Conservation (phyloP, 139 green algal genomes). For the Chlorella sp. region DNA sequence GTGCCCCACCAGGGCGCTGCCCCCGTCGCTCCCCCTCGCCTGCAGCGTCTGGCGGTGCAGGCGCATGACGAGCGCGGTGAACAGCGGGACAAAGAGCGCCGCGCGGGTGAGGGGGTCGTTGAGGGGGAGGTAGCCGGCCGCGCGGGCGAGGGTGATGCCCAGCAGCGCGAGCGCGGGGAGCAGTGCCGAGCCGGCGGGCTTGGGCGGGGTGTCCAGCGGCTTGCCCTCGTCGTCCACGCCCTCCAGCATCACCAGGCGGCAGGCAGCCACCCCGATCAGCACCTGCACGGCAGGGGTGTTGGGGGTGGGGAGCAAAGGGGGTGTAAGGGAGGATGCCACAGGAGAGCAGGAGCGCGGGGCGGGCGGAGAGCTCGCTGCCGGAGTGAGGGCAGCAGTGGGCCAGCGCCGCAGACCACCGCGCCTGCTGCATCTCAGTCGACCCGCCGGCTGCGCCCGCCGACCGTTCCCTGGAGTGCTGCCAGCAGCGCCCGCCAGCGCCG, state of each 20-base stretch:
- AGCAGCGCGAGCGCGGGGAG: constrained; percentile 21
- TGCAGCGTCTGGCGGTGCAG: constrained; percentile 32
- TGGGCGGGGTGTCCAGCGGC: constrained; percentile 1
- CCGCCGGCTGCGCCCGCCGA: too few species aligned
- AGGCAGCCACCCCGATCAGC: constrained; percentile 27
- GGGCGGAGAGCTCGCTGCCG: too few species aligned
- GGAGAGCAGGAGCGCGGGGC: too few species aligned
- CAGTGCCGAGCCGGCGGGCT: constrained; percentile 1
- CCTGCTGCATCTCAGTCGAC: too few species aligned
- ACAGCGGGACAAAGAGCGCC: constrained; percentile 27
- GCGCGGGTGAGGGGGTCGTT: constrained; percentile 29
- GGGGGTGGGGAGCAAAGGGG: too few species aligned
- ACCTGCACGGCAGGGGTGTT: too few species aligned
- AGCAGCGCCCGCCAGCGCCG: too few species aligned
- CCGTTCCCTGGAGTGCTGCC: too few species aligned
- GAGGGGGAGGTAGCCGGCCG: constrained; percentile 18
- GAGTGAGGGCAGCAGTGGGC: too few species aligned
- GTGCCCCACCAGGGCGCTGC: background rate
- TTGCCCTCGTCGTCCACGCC: constrained; percentile 27
- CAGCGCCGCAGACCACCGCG: too few species aligned
- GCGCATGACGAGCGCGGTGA: constrained; percentile 23
- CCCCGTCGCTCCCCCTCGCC: background rate
- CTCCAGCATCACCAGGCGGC: constrained; percentile 30
- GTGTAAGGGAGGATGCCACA: too few species aligned
- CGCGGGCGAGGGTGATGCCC: constrained; percentile 25